Base-by-base conservation (phyloP, 2,329 filamentous ascomycete genomes). In the Fusarium euwallaceae region DNA sequence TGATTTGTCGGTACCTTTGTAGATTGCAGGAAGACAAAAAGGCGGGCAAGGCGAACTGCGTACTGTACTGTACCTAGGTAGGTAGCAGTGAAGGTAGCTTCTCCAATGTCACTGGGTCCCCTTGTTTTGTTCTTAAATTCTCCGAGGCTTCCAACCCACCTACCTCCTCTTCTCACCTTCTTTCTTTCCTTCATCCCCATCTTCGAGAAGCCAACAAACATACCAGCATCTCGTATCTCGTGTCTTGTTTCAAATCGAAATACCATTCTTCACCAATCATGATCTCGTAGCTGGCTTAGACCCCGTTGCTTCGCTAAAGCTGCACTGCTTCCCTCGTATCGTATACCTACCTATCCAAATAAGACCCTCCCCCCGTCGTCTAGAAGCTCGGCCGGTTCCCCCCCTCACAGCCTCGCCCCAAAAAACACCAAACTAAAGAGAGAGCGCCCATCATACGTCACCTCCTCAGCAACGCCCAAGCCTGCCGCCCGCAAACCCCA, bases 361-460 rank as follows among this genome's bases (percentile, higher is more conserved):
- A 34, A 34, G 32, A 34, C 32, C n/a, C 17, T 41, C 6, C 55
- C n/a, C 32, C 29, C 51, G 32, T 32, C 36, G 10, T 37, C 55
- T 69, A 32, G 32, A 34, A 56, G 41, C 61, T 66, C 24, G 39
- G 61, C 51, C 70, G 58, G 51, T 72, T 60, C 65, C 72, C 66
- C 71, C 74, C 61, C 63, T 55, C 71, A 74, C 75, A 76, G 75
- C 75, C 76, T 78, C 73, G 68, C 27, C 27, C 27, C 27, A 29
- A 72, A 29, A 63, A 60, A 69, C 58, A 64, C 58, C 69, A 56
- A 56, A 67, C 70, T 69, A 69, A 73, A 65, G 72, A 68, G 72
- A 67, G 17, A 53, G 48, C 17, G 48, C 27, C 48, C 73, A 76
- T 60, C 62, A 73, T 78, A 78, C 76, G 76, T 78, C 76, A 78